phyloP scores from a whole-genome alignment of 2,329 filamentous ascomycete genomes.

The Phialocephala subalpina region DNA sequence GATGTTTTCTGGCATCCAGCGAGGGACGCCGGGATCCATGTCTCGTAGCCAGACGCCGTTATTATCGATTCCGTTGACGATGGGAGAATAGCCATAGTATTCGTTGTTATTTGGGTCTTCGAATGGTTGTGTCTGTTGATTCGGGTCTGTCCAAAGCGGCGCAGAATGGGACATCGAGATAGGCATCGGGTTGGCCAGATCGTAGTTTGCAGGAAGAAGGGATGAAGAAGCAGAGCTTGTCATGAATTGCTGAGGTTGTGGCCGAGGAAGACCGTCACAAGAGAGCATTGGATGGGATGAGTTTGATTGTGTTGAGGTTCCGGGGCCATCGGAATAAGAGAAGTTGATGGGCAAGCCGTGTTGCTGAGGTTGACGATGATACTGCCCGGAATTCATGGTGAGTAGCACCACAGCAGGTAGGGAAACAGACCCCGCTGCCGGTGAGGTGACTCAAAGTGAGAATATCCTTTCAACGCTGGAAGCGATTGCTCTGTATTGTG shows the following conservation, averaged over 20 bases:
- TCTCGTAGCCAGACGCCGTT: constrained; percentile 18
- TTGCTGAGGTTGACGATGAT: constrained; percentile 33
- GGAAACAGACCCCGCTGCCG: constrained; percentile 15
- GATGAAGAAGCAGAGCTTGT: constrained; percentile 23
- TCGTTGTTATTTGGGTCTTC: constrained; percentile 29
- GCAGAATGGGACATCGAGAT: constrained; percentile 33
- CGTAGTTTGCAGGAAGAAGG: constrained; percentile 30
- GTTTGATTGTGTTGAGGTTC: constrained; percentile 28
- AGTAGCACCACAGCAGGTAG: constrained; percentile 31
- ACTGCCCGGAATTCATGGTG: constrained; percentile 40
- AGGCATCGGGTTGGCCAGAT: constrained; percentile 27
- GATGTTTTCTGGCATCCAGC: constrained; percentile 22
- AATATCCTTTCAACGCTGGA: constrained; percentile 35
- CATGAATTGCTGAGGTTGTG: constrained; percentile 36
- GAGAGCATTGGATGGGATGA: constrained; percentile 30
- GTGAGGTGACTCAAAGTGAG: constrained; percentile 37
- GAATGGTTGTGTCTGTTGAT: constrained; percentile 24
- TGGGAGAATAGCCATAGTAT: constrained; percentile 35
- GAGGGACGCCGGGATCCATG: constrained; percentile 18
- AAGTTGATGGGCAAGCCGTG: constrained; percentile 34
- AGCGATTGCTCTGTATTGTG: constrained; percentile 37
- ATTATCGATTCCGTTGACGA: constrained; percentile 28
- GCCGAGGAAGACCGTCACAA: constrained; percentile 39
- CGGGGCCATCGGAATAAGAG: constrained; percentile 33
- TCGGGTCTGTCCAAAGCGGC: constrained; percentile 30